phyloP scores from a whole-genome alignment of 2,329 filamentous ascomycete species.

The Tolypocladium ovalisporum region DNA sequence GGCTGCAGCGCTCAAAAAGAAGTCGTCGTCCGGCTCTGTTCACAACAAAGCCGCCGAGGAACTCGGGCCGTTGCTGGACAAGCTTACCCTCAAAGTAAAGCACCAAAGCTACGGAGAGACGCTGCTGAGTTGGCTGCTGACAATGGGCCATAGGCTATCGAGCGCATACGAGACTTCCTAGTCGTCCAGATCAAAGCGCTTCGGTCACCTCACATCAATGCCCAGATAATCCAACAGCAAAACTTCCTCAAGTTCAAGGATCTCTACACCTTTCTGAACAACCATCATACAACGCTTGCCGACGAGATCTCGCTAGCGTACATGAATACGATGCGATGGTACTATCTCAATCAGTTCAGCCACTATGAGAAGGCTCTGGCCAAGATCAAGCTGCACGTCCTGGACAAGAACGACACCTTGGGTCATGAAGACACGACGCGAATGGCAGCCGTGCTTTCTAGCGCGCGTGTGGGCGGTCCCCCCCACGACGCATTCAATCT shows the following conservation, averaged over 20 bases:
- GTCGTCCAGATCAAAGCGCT: constrained; percentile 91
- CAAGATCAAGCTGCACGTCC: constrained; percentile 70
- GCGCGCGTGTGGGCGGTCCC: constrained; percentile 33
- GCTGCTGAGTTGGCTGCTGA: neutral
- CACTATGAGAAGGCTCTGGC: constrained; percentile 77
- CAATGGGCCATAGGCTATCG: constrained; percentile 53
- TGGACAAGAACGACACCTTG: constrained; percentile 77
- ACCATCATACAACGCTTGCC: constrained; percentile 71
- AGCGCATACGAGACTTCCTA: constrained; percentile 87
- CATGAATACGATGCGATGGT: constrained; percentile 98
- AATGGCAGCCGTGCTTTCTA: constrained; percentile 48
- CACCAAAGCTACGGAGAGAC: neutral
- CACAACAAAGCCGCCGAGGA: constrained; percentile 71
- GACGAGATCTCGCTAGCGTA: constrained; percentile 90
- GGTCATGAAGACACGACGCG: constrained; percentile 65
- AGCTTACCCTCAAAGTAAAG: constrained; percentile 66
- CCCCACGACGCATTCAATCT: constrained; percentile 83
- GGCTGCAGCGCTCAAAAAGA: constrained; percentile 59
- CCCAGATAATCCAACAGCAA: constrained; percentile 92
- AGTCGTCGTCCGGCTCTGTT: constrained; percentile 41
- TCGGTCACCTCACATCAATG: constrained; percentile 90
- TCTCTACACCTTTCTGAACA: constrained; percentile 73
- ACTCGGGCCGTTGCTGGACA: constrained; percentile 72
- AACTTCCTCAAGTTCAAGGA: constrained; percentile 84
- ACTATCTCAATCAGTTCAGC: constrained; percentile 84